Evolutionary conservation across 768 basidiomycete species (phyloP), one percentile per base, ranked within the genome.

Genomic region (Russula sp.): DNA sequence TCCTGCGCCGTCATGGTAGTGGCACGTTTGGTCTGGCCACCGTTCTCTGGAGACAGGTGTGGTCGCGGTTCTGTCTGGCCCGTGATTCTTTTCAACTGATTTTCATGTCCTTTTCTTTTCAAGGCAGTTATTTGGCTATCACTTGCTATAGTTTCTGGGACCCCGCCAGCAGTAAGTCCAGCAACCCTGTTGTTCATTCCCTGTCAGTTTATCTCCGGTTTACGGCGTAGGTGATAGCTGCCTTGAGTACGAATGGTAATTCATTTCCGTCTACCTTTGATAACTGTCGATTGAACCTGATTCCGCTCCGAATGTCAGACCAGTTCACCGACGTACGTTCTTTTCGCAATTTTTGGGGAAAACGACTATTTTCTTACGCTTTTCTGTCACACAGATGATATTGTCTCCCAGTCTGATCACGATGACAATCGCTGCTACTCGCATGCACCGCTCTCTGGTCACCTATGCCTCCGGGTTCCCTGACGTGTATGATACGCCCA

Each of bases 41-140:
- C 1, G 8, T 59, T 18, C 48, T 59, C 18, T 51, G 34, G 24
- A 60, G 22, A 30, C 59, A 60, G 50, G 59, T 60, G 26, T 13
- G 38, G 22, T 40, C 9, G 16, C n/a, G 13, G 8, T 18, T 26
- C 8, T 42, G 4, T 10, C 9, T 9, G 50, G 20, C 13, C n/a
- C 28, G 7, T 40, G n/a, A 7, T 52, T 2, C 6, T 18, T n/a
- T 24, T 32, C 28, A 3, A 32, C 22, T 11, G 0, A 16, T 11
- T 7, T 44, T 32, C 22, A 61, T 20, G 4, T 20, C 3, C 9
- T 60, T 49, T n/a, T 1, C 16, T 13, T 44, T 32, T 4, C 2
- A n/a, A 60, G 59, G 50, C 50, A 5, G 13, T 52, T 1, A 52
- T 52, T 42, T 60, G 59, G 59, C 36, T 59, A n/a, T 38, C 34